Evolutionary conservation across 2,329 filamentous ascomycete species (phyloP).

Genomic region (Penicillium sp.): DNA sequence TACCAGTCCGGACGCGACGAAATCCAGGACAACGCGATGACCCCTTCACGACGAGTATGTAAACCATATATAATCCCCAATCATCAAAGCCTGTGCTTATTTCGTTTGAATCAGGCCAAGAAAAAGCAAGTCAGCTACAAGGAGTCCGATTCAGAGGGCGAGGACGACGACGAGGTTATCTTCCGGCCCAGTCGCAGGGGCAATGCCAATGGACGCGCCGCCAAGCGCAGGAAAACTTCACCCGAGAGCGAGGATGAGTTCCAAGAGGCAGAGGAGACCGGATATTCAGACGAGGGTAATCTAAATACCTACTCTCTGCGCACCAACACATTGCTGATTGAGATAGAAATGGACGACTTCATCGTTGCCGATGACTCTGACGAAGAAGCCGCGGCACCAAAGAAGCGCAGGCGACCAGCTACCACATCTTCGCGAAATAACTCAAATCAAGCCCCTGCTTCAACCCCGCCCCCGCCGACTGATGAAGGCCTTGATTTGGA

Average conservation of each 20-base stretch:
- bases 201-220: constrained; percentile 45
- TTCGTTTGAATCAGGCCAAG: constrained; percentile 50
- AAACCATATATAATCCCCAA: too few relatives aligned
- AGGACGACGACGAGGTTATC: constrained; percentile 69
- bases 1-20: constrained; percentile 48
- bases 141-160: constrained; percentile 76
- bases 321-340: constrained; percentile 8
- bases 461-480: constrained; percentile 54
- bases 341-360: constrained; percentile 79
- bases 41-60: constrained; percentile 76
- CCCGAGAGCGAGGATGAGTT: constrained; percentile 71
- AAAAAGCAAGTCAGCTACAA: constrained; percentile 69
- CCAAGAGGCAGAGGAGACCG: constrained; percentile 57
- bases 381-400: constrained; percentile 60
- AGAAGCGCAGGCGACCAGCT: constrained; percentile 70
- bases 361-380: constrained; percentile 86
- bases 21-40: constrained; percentile 56
- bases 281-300: constrained; percentile 53
- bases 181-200: constrained; percentile 59
- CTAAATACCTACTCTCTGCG: constrained; percentile 1
- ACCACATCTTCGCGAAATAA: constrained; percentile 47
- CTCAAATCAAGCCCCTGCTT: constrained; percentile 36
- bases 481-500: constrained; percentile 60
- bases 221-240: constrained; percentile 64
- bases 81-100: constrained; percentile 1